These are phyloP conservation scores for Nannizzia gypsea DNA, from an alignment of 2,329 filamentous ascomycete genomes.

Conservation along the genomic window DNA sequence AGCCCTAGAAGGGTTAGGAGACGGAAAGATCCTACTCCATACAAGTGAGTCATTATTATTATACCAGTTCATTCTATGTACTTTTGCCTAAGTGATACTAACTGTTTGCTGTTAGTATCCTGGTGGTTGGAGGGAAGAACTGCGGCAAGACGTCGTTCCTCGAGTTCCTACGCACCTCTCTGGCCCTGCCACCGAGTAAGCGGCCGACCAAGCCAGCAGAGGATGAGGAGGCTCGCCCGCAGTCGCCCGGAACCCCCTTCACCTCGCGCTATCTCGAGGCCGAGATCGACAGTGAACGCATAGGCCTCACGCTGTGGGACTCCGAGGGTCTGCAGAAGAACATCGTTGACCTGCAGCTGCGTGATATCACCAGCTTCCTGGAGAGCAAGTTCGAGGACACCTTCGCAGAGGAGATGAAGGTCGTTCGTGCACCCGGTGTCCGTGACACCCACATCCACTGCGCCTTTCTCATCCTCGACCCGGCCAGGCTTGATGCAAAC, in stretches of 20 bases:
- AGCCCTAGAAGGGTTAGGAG: conserved; percentile 82
- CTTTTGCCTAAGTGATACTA: too few species aligned
- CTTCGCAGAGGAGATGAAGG: conserved; percentile 94
- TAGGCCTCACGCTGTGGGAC: conserved; percentile 93
- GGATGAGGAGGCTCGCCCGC: conserved; percentile 42
- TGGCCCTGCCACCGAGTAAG: conserved; percentile 74
- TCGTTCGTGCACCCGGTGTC: conserved; percentile 79
- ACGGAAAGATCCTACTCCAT: conserved; percentile 92
- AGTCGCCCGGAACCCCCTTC: conserved; percentile 54
- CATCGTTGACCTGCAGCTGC: conserved; percentile 83
- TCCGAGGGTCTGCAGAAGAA: conserved; percentile 91
- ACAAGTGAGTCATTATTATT: too few species aligned
- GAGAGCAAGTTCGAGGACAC: conserved; percentile 99
- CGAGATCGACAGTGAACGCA: conserved; percentile 80
- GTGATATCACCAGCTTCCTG: conserved; percentile 81
- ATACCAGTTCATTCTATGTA: too few species aligned
- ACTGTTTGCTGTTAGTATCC: conserved; percentile 66
- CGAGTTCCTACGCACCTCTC: conserved; percentile 79
- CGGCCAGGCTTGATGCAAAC: conserved; percentile 70
- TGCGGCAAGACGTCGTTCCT: conserved; percentile 95
- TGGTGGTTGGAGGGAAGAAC: conserved; percentile 76
- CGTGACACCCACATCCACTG: conserved; percentile 97
- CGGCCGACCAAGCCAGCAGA: conserved; percentile 47
- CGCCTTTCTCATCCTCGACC: conserved; percentile 84
- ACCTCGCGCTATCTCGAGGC: conserved; percentile 84